Evolutionary conservation across 129 eudicot genomes (phyloP).

Genomic region (Flaveria trinervia): DNA sequence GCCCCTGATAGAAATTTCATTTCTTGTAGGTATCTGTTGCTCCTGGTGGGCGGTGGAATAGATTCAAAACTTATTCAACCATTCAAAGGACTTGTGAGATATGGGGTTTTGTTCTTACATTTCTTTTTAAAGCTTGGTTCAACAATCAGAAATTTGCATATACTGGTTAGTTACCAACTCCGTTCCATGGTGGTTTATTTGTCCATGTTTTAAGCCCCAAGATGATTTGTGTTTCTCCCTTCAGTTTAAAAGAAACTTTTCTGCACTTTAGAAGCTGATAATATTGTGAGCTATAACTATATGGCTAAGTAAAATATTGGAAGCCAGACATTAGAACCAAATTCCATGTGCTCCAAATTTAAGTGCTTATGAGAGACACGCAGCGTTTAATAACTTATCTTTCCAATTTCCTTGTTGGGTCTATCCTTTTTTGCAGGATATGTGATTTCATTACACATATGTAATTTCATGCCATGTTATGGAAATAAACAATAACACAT

Average conservation of each 20-base stretch:
- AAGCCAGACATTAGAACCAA: background rate
- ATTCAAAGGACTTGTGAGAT: conserved; percentile 95
- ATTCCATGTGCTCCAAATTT: background rate
- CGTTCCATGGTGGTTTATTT: background rate
- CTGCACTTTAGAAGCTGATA: conserved; percentile 13
- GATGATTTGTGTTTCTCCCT: conserved; percentile 8
- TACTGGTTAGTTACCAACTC: conserved; percentile 54
- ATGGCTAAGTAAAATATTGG: background rate
- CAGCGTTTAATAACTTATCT: background rate
- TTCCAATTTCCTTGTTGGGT: conserved; percentile 2
- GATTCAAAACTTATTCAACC: conserved; percentile 96
- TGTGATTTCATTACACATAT: background rate
- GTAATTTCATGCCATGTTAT: background rate
- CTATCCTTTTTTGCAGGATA: background rate
- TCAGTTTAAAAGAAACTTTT: background rate
- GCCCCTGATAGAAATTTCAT: background rate
- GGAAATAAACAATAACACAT: background rate
- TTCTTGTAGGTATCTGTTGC: conserved; percentile 84
- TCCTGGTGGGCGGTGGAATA: conserved; percentile 97
- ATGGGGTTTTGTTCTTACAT: conserved; percentile 88
- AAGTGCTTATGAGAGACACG: background rate
- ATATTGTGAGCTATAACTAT: background rate
- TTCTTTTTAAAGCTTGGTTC: conserved; percentile 77
- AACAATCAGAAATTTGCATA: conserved; percentile 92
- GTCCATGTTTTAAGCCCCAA: background rate